A percentile compares a stretch with the other conserved stretches of the same genome.
These are phyloP conservation scores for Picea abies DNA, from an alignment of 83 land plant species.

Conservation along the genomic window DNA sequence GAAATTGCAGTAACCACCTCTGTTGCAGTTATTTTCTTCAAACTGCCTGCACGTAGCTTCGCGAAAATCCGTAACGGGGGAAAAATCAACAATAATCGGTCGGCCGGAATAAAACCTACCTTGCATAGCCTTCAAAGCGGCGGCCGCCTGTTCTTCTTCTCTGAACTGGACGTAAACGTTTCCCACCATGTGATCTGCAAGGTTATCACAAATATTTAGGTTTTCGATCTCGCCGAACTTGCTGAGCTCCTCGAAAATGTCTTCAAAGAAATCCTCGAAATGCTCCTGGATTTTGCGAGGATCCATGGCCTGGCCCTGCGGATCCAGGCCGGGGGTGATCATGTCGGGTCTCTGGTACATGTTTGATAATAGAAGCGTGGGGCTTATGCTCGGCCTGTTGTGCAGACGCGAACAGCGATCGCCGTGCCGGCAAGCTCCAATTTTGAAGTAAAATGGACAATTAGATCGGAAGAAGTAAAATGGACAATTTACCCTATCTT, in stretches of 20 bases:
- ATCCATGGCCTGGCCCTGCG: conserved; percentile 75
- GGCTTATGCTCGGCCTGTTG: conserved; percentile 78
- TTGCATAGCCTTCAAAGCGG: conserved; percentile 62
- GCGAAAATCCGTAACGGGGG: conserved; percentile 75
- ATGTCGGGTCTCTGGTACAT: conserved; percentile 95
- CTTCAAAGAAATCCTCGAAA: conserved; percentile 80
- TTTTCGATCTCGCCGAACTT: conserved; percentile 63
- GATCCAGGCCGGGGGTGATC: conserved; percentile 76
- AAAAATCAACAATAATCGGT: conserved; percentile 76
- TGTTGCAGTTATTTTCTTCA: conserved; percentile 72
- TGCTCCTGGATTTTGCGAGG: conserved; percentile 82
- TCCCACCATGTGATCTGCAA: conserved; percentile 65
- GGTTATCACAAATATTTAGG: conserved; percentile 53
- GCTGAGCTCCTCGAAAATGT: conserved; percentile 60
- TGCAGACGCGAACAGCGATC: conserved; percentile 95
- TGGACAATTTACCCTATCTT: conserved; percentile 95
- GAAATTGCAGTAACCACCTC: conserved; percentile 77
- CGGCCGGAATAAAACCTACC: conserved; percentile 84
- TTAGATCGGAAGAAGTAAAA: conserved; percentile 99
- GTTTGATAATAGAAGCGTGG: conserved; percentile 83
- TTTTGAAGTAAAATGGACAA: conserved; percentile 99
- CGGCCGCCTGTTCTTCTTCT: conserved; percentile 92
- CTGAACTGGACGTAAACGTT: conserved; percentile 61
- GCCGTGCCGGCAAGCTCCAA: conserved; percentile 93
- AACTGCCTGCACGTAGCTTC: conserved; percentile 77